Evolutionary conservation across 2,329 filamentous ascomycete genomes (phyloP).

Genomic region (Alternaria rosae): DNA sequence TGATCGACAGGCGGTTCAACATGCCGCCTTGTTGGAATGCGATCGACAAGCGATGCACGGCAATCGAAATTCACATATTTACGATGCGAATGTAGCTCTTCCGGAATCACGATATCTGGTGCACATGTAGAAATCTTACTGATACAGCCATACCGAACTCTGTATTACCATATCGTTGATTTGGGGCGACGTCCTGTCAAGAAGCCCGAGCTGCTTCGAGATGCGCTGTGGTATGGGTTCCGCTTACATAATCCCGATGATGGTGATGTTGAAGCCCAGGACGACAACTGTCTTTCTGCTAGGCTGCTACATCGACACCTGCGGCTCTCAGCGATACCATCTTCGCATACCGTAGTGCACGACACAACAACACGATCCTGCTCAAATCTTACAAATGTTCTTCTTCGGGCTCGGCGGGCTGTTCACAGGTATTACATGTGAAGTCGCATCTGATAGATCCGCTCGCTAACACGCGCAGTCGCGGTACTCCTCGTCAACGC

Average conservation of each 20-base stretch:
- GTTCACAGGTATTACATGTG: constrained; percentile 68
- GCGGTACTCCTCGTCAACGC: constrained; percentile 90
- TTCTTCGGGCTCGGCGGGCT: constrained; percentile 75
- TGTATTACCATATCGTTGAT: background rate
- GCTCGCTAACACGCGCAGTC: constrained; percentile 59
- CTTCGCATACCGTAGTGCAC: background rate
- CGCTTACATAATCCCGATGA: constrained; percentile 11
- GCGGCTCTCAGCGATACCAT: background rate
- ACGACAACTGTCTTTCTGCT: constrained; percentile 32
- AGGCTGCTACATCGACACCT: constrained; percentile 23
- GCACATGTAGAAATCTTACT: background rate
- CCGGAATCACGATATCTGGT: background rate
- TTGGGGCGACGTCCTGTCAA: background rate
- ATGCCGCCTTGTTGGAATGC: background rate
- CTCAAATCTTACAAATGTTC: constrained; percentile 61
- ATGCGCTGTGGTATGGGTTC: background rate
- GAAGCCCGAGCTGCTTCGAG: background rate
- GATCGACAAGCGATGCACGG: background rate
- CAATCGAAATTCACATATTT: background rate
- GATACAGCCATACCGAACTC: background rate
- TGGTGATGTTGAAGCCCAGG: constrained; percentile 9
- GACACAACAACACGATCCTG: background rate
- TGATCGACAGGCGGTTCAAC: background rate
- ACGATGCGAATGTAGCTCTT: background rate
- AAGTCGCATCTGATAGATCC: constrained; percentile 7